A percentile compares a stretch with the other conserved stretches of the same genome.
These are phyloP conservation scores for Massospora cicadina DNA, from an alignment of 371 early-diverging fungal species.

Conservation along the genomic window DNA sequence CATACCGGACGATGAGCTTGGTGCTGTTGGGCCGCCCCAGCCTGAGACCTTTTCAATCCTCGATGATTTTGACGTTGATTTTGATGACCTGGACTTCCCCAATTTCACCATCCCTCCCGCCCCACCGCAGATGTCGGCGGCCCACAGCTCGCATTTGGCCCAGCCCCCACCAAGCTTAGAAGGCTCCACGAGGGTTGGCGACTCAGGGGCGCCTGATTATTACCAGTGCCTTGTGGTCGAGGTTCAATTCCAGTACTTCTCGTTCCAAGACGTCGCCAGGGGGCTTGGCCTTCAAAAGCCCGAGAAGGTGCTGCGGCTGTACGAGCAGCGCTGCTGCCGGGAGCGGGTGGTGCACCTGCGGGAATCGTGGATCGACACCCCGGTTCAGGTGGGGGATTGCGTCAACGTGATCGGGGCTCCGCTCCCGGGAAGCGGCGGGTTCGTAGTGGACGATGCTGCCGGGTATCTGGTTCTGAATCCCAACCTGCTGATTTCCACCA, in stretches of 20 bases:
- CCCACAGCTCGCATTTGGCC: too few relatives aligned
- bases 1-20: too few relatives aligned
- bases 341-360: not conserved
- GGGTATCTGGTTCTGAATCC: constrained; percentile 47
- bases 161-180: not conserved
- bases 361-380: not conserved
- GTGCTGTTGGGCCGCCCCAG: too few relatives aligned
- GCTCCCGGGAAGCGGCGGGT: not conserved
- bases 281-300: not conserved
- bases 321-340: not conserved
- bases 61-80: too few relatives aligned
- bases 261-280: not conserved
- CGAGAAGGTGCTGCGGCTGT: not conserved
- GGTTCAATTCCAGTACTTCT: not conserved
- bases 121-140: too few relatives aligned
- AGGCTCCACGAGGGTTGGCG: not conserved
- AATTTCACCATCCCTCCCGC: too few relatives aligned
- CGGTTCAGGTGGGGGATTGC: not conserved
- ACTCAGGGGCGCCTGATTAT: not conserved
- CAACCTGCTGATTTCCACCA: constrained; percentile 53
- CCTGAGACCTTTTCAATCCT: too few relatives aligned
- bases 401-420: not conserved
- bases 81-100: too few relatives aligned
- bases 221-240: not conserved
- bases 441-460: not conserved